Base-by-base conservation (phyloP, 2,329 filamentous ascomycete species). In the Ophiocordyceps camponoti-leonardi region DNA sequence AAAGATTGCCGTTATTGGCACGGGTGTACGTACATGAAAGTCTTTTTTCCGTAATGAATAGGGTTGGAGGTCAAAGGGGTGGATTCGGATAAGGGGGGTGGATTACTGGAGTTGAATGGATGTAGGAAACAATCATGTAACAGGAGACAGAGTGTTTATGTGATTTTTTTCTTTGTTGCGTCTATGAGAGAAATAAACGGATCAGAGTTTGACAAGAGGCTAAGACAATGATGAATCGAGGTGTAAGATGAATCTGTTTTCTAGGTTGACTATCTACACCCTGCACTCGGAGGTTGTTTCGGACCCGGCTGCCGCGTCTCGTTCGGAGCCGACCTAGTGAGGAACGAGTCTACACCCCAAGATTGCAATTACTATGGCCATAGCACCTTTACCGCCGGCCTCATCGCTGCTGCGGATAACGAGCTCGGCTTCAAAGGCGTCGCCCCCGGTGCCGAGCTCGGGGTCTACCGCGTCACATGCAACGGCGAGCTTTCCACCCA, bases 201-300 rank as follows among this genome's bases (percentile, higher is more conserved):
- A 26, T 8, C 23, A 26, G 8, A 26, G 23, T 5, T 4, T 26
- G 23, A 26, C 23, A n/a, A 28, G 26, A 28, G 11, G 26, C 26
- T 28, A 28, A 28, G 26, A 28, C 26, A 11, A 28, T 28, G 26
- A 28, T 28, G 26, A 28, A 28, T 11, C 26, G 26, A 2, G 26
- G 26, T 28, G 26, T 28, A 28, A 28, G 6, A 28, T 28, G 11
- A 8, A 28, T 28, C 7, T 28, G 26, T 28, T 28, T 28, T 28
- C 26, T 28, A 72, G 69, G 61, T 79, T 43, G 78, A 82, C 54
- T 81, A 80, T 54, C 67, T 62, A 1, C 77, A 82, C 52, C 73
- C 76, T 2, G 73, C 75, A 23, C 68, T 83, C 0, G 79, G 79
- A 13, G 76, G 75, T 42, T 77, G 77, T 53, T 81, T 80, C 54